Evolutionary conservation across 331 rosid genomes (phyloP).

Genomic region (Quercus tomentella): DNA sequence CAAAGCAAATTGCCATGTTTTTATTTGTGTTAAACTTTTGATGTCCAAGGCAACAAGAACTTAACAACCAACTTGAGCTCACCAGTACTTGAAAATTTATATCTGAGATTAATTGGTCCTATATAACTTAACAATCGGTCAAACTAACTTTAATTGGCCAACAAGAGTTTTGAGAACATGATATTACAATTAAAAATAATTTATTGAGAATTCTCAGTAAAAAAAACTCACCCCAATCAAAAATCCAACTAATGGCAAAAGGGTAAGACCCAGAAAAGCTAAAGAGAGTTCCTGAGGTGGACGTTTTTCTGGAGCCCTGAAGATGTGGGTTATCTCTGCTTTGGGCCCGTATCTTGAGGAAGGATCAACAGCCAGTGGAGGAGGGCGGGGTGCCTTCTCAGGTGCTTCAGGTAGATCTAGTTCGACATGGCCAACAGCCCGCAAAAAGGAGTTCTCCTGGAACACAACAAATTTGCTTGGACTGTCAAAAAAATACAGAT

Average conservation of each 20-base stretch:
- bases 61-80: neutral
- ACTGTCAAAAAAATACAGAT: neutral
- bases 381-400: slow-evolving; percentile 87
- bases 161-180: neutral
- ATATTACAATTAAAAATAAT: neutral
- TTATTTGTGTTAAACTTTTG: neutral
- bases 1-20: neutral
- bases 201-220: neutral
- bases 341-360: slow-evolving; percentile 79
- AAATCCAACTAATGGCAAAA: slow-evolving; percentile 80
- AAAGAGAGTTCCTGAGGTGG: slow-evolving; percentile 86
- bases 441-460: slow-evolving; percentile 93
- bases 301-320: slow-evolving; percentile 88
- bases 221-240: slow-evolving; percentile 77
- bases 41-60: neutral
- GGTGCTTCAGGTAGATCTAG: slow-evolving; percentile 98
- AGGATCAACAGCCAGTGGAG: slow-evolving; percentile 62
- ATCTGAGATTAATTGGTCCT: neutral
- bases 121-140: neutral
- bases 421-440: slow-evolving; percentile 63
- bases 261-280: slow-evolving; percentile 68
- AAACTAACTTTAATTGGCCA: neutral
- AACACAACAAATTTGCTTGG: slow-evolving; percentile 23
- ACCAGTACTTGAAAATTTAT: neutral
- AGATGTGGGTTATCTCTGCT: slow-evolving; percentile 80